Evolutionary conservation across 371 early-diverging fungal genomes (phyloP), one percentile per base, ranked within the genome.

Genomic region (Chytridiales sp.): DNA sequence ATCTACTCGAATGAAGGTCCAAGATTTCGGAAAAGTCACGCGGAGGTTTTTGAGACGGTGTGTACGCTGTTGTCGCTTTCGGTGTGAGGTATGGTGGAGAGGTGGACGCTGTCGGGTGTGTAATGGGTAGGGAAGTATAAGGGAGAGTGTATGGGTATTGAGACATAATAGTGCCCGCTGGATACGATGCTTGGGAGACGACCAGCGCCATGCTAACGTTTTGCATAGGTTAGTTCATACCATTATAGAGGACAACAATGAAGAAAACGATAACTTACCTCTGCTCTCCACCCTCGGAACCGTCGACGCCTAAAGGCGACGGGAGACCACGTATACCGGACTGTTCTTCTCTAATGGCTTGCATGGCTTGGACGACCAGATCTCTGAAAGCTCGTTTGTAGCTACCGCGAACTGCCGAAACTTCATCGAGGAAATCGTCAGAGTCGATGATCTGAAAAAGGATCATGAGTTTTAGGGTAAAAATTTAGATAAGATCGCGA

Each of bases 321-420:
- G 9, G 46, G n/a, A 26, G 46, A n/a, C 46, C 46, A 46, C 22
- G 15, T 11, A 46, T 13, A 0, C 34, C 38, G 41, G 60, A 32
- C 49, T 54, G 47, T 19, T 68, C 64, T 21, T 66, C 56, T 9
- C 77, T 75, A n/a, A 89, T 85, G 0, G 87, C 82, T 9, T 81
- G 76, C 38, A 90, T 76, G 19, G 93, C 94, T 35, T 87, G 85
- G 5, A 83, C 70, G 34, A 95, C 90, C 6, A 93, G 77, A 19
- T 87, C 83, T 40, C 86, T 76, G 57, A 95, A 95, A 0, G 93
- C 90, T 11, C 79, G 81, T 53, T 89, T 89, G 61, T 90, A 93
- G 0, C 87, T 78, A 9, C 86, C 84, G 0, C 93, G 84, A 3
- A 91, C 86, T 4, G 83, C 72, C 19, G 88, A 79, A 80, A 93